These are phyloP conservation scores for Filosporella fistucella DNA, from an alignment of 495 filamentous ascomycete species.

Conservation along the genomic window DNA sequence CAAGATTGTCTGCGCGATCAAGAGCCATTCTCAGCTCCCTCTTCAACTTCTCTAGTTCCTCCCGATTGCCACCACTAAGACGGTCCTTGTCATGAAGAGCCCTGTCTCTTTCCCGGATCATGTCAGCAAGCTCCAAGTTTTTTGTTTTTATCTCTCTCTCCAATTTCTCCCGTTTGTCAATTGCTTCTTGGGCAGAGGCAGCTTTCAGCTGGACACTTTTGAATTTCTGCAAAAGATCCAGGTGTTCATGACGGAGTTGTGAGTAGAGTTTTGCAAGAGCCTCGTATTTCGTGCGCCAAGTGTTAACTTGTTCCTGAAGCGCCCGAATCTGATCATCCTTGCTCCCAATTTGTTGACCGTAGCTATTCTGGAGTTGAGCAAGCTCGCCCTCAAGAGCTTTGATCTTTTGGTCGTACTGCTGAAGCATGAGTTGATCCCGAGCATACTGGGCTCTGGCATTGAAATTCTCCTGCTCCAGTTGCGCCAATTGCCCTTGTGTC, in stretches of 20 bases:
- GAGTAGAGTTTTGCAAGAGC: slow-evolving; percentile 95
- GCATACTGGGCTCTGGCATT: slow-evolving; percentile 94
- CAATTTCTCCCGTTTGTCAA: slow-evolving; percentile 89
- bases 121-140: slow-evolving; percentile 95
- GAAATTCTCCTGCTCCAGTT: slow-evolving; percentile 91
- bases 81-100: slow-evolving; percentile 93
- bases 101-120: slow-evolving; percentile 95
- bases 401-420: slow-evolving; percentile 92
- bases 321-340: slow-evolving; percentile 93
- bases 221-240: slow-evolving; percentile 90
- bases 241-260: slow-evolving; percentile 89
- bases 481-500: slow-evolving; percentile 87
- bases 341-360: slow-evolving; percentile 77
- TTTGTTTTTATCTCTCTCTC: slow-evolving; percentile 98
- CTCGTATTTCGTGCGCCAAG: slow-evolving; percentile 96
- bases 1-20: slow-evolving; percentile 89
- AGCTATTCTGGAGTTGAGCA: slow-evolving; percentile 72
- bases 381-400: slow-evolving; percentile 91
- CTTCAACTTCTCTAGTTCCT: slow-evolving; percentile 93
- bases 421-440: slow-evolving; percentile 91
- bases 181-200: slow-evolving; percentile 93
- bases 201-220: slow-evolving; percentile 95
- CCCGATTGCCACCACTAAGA: slow-evolving; percentile 75
- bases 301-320: slow-evolving; percentile 91
- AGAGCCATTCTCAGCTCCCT: slow-evolving; percentile 92